phyloP scores from a whole-genome alignment of 2,329 filamentous ascomycete species.

The Trichoderma sp. region DNA sequence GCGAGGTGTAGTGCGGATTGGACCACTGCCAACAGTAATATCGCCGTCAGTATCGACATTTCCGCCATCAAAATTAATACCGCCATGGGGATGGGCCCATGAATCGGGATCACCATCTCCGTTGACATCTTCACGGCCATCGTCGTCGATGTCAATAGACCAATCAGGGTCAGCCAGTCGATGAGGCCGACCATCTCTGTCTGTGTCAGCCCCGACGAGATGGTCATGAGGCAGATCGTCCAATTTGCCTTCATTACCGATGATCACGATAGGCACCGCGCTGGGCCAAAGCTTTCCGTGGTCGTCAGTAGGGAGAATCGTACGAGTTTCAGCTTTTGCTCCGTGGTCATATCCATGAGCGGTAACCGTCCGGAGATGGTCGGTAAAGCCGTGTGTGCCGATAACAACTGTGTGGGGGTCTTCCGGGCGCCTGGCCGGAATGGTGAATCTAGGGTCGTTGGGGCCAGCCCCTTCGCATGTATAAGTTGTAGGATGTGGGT shows the following conservation, averaged over 20 bases:
- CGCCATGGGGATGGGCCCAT: neutral
- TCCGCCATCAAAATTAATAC: neutral
- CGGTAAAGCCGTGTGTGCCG: conserved; percentile 20
- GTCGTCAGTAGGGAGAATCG: conserved; percentile 23
- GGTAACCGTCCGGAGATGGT: conserved; percentile 21
- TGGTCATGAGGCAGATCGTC: neutral
- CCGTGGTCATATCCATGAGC: conserved; percentile 15
- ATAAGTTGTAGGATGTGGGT: conserved; percentile 10
- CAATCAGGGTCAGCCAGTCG: neutral
- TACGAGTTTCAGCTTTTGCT: conserved; percentile 16
- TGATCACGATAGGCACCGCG: conserved; percentile 19
- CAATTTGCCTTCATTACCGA: conserved; percentile 17
- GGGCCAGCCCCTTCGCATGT: conserved; percentile 17
- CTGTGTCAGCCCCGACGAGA: neutral
- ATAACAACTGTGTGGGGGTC: conserved; percentile 22
- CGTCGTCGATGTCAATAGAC: neutral
- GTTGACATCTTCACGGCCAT: neutral
- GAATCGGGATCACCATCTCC: neutral
- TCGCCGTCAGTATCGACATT: neutral
- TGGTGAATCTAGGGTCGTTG: conserved; percentile 17
- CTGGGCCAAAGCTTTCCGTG: conserved; percentile 22
- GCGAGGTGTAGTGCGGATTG: neutral
- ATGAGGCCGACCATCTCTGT: conserved; percentile 5
- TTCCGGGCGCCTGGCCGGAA: conserved; percentile 18
- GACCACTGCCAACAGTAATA: neutral